These are phyloP conservation scores for Myxozyma neglecta DNA, from an alignment of 805 yeast species.

Conservation along the genomic window DNA sequence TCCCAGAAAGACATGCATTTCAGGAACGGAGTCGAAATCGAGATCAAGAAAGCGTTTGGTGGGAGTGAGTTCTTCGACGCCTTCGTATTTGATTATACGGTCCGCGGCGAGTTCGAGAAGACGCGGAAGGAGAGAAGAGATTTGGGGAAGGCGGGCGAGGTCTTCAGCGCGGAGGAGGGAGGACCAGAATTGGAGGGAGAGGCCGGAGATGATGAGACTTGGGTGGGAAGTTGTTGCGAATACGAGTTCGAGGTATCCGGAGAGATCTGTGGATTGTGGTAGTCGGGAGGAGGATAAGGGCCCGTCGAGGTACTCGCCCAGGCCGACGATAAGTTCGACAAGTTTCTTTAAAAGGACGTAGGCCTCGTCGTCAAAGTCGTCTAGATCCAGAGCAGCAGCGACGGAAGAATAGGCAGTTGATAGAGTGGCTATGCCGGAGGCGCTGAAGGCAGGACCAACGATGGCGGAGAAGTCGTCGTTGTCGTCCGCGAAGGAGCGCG, in stretches of 20 bases:
- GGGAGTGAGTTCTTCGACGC: conserved; percentile 56
- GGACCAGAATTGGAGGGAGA: conserved; percentile 93
- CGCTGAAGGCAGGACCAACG: conserved; percentile 72
- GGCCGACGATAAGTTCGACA: conserved; percentile 87
- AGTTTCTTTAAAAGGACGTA: conserved; percentile 84
- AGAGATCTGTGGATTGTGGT: conserved; percentile 69
- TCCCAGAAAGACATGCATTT: conserved; percentile 68
- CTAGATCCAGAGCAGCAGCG: conserved; percentile 54
- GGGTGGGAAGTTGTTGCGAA: conserved; percentile 79
- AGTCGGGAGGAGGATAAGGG: no score
- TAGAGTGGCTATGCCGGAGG: conserved; percentile 72
- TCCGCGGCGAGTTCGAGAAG: conserved; percentile 75
- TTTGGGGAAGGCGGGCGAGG: conserved; percentile 44
- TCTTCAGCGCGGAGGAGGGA: conserved; percentile 80
- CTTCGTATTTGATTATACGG: conserved; percentile 71
- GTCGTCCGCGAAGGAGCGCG: conserved; percentile 66
- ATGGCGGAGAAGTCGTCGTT: conserved; percentile 75
- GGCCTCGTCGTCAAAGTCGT: conserved; percentile 72
- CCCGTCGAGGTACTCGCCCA: conserved; percentile 75
- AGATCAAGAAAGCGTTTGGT: conserved; percentile 69
- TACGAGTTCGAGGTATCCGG: conserved; percentile 69
- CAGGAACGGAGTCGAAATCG: conserved; percentile 87
- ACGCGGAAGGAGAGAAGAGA: conserved; percentile 59
- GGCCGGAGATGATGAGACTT: conserved; percentile 84
- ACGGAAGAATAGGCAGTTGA: conserved; percentile 57